Percentiles rank a stretch among this genome's conserved stretches.
phyloP scores from a whole-genome alignment of 768 basidiomycete species.

The Boletus insuetus region DNA sequence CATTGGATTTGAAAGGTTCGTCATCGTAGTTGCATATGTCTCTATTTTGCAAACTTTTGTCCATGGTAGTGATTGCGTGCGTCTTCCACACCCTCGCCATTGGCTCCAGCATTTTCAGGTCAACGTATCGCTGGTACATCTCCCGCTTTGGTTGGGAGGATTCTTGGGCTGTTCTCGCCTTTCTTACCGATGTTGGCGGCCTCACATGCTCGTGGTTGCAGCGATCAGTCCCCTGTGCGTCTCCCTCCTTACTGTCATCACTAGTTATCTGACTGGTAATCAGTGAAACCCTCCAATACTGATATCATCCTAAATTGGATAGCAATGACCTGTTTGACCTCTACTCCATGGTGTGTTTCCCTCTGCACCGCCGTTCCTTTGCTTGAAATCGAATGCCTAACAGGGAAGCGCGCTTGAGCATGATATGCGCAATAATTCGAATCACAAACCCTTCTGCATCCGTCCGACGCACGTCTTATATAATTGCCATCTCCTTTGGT shows the following conservation, averaged over 20 bases:
- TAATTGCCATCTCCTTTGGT: slow-evolving; percentile 7
- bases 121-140: slow-evolving; percentile 9
- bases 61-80: slow-evolving; percentile 2
- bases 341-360: slow-evolving; percentile 11
- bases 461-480: background rate
- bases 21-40: background rate
- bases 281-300: background rate
- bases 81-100: slow-evolving; percentile 12
- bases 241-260: background rate
- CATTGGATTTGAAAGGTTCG: slow-evolving; percentile 13
- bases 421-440: slow-evolving; percentile 11
- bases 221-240: slow-evolving; percentile 4
- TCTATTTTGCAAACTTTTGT: background rate
- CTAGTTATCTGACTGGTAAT: background rate
- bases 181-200: slow-evolving; percentile 10
- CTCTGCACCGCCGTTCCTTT: background rate
- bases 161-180: slow-evolving; percentile 13
- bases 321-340: background rate
- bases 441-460: background rate
- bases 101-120: slow-evolving; percentile 12
- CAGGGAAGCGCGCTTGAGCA: slow-evolving; percentile 19
- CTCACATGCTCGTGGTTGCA: slow-evolving; percentile 7
- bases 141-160: slow-evolving; percentile 20
- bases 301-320: slow-evolving; percentile 6
- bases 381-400: background rate